Conservation (phyloP, 345 rosid species). For the Trapa bicornis region DNA sequence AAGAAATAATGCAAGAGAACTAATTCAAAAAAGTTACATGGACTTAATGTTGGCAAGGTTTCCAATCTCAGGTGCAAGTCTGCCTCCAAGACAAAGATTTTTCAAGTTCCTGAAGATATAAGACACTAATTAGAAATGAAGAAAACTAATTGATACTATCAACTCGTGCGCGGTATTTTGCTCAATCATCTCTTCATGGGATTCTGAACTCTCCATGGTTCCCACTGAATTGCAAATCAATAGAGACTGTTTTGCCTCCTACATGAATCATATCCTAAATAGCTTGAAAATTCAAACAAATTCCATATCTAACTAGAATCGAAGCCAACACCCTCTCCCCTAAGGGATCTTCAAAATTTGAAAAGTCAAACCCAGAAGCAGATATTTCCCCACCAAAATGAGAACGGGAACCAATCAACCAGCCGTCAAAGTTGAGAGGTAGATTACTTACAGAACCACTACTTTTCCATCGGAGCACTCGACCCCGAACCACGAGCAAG, state of each 20-base stretch:
- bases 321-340: neutral
- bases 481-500: conserved; percentile 44
- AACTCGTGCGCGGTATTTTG: neutral
- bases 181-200: neutral
- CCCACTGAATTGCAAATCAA: neutral
- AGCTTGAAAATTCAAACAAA: neutral
- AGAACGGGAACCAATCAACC: too few relatives aligned
- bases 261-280: neutral
- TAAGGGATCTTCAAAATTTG: neutral
- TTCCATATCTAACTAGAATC: neutral
- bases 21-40: conserved; percentile 31
- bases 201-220: neutral
- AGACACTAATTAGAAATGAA: too few relatives aligned
- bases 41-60: conserved; percentile 39
- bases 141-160: neutral
- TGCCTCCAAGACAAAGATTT: conserved; percentile 56
- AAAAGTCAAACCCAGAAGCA: neutral
- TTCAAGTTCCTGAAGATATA: conserved; percentile 41
- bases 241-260: neutral
- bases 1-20: neutral
- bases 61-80: conserved; percentile 41
- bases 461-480: conserved; percentile 37
- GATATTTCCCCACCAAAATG: neutral
- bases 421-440: neutral
- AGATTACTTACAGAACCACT: conserved; percentile 28